A percentile compares a stretch with the other conserved stretches of the same genome.
These are phyloP conservation scores for Salix viminalis DNA, from an alignment of 345 rosid genomes.

Conservation along the genomic window DNA sequence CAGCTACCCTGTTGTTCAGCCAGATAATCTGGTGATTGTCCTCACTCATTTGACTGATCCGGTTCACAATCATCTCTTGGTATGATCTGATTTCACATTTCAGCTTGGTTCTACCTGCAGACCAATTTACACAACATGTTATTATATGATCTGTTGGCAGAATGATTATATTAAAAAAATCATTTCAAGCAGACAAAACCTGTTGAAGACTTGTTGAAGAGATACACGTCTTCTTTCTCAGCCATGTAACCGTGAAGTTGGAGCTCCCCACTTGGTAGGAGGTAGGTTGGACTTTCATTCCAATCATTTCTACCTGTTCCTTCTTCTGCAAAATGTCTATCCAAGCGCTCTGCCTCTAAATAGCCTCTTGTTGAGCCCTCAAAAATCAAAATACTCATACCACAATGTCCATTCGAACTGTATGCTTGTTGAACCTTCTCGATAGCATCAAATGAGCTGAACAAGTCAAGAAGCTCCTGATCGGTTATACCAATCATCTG, in stretches of 20 bases:
- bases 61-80: constrained; percentile 63
- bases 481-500: constrained; percentile 83
- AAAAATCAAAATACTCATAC: constrained; percentile 69
- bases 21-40: constrained; percentile 62
- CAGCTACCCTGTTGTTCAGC: constrained; percentile 42
- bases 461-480: constrained; percentile 65
- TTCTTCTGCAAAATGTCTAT: constrained; percentile 52
- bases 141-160: neutral
- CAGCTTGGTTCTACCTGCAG: constrained; percentile 50
- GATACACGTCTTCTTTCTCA: constrained; percentile 56
- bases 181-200: constrained; percentile 30
- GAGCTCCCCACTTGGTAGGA: constrained; percentile 51
- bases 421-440: constrained; percentile 68
- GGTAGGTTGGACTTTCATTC: constrained; percentile 26
- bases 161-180: neutral
- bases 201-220: constrained; percentile 55
- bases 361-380: constrained; percentile 68
- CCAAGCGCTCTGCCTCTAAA: constrained; percentile 66
- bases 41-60: constrained; percentile 55
- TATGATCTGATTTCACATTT: constrained; percentile 67
- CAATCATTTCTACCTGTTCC: constrained; percentile 68
- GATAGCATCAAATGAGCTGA: constrained; percentile 47
- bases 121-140: constrained; percentile 3
- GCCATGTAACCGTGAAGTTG: constrained; percentile 81
- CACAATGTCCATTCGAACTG: constrained; percentile 79